Evolutionary conservation across 257 asterid genomes (phyloP).

Genomic region (Jasminum sambac): DNA sequence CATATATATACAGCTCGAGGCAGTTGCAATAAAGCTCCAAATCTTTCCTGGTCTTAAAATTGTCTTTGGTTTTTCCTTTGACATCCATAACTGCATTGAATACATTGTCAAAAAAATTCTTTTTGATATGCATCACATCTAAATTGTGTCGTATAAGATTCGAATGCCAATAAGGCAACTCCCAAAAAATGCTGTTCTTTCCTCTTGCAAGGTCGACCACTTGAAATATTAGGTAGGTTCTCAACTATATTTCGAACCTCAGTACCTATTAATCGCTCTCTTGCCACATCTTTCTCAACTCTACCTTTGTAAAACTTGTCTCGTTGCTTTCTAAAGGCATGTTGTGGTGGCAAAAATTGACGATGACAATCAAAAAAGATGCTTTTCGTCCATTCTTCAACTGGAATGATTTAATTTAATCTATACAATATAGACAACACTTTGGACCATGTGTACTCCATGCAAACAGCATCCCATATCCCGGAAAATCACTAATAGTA

Average conservation of each 20-base stretch:
- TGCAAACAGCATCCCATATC: too few relatives aligned
- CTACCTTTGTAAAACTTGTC: background rate
- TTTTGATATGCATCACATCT: too few relatives aligned
- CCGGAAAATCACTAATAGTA: background rate
- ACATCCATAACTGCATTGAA: too few relatives aligned
- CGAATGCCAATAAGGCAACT: too few relatives aligned
- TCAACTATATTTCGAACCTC: background rate
- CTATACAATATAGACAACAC: too few relatives aligned
- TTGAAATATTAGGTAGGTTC: background rate
- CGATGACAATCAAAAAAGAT: background rate
- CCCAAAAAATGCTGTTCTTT: background rate
- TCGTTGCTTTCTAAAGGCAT: background rate
- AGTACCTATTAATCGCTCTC: background rate
- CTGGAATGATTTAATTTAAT: background rate
- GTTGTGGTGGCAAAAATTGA: background rate
- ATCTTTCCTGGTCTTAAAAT: background rate
- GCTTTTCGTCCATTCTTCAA: background rate
- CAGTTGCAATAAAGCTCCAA: background rate
- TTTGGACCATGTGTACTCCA: too few relatives aligned
- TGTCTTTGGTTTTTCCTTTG: too few relatives aligned
- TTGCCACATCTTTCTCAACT: background rate
- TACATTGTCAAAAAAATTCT: too few relatives aligned
- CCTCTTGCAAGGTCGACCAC: too few relatives aligned
- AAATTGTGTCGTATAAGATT: too few relatives aligned
- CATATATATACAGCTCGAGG: background rate